Percentiles rank a stretch among this genome's conserved stretches.
Evolutionary conservation across 305 asterid genomes (phyloP).

Genomic region (Lippia alba): DNA sequence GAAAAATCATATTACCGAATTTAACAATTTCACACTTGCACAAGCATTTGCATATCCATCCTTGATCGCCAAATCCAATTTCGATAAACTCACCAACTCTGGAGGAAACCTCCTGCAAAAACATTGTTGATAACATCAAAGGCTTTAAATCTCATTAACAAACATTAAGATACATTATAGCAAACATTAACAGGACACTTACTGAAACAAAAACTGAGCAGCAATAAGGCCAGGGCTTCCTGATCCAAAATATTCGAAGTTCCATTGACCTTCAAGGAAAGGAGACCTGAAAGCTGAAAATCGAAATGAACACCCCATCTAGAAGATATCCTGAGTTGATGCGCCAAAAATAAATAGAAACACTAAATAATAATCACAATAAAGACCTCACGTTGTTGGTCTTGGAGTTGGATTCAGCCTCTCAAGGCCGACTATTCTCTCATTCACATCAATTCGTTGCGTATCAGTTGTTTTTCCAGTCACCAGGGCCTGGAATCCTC

Average conservation of each 20-base stretch:
- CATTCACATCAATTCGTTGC: constrained; percentile 82
- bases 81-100: constrained; percentile 69
- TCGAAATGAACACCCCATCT: constrained; percentile 37
- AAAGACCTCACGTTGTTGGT: constrained; percentile 82
- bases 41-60: constrained; percentile 79
- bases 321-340: constrained; percentile 14
- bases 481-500: constrained; percentile 80
- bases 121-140: constrained; percentile 30
- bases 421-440: constrained; percentile 82
- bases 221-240: constrained; percentile 78
- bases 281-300: constrained; percentile 63
- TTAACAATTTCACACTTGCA: constrained; percentile 68
- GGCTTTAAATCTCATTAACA: constrained; percentile 7
- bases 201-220: constrained; percentile 72
- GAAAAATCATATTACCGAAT: constrained; percentile 36
- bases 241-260: constrained; percentile 85
- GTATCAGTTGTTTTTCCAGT: constrained; percentile 69
- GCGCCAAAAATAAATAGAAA: constrained; percentile 35
- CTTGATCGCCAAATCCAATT: constrained; percentile 73
- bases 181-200: constrained; percentile 35
- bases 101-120: constrained; percentile 84
- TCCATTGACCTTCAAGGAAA: constrained; percentile 68
- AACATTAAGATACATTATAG: constrained; percentile 32
- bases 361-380: too few relatives aligned
- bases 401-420: constrained; percentile 57